A percentile compares a stretch with the other conserved stretches of the same genome.
phyloP scores from a whole-genome alignment of 2,329 filamentous ascomycete genomes.

The Fusarium sp. region DNA sequence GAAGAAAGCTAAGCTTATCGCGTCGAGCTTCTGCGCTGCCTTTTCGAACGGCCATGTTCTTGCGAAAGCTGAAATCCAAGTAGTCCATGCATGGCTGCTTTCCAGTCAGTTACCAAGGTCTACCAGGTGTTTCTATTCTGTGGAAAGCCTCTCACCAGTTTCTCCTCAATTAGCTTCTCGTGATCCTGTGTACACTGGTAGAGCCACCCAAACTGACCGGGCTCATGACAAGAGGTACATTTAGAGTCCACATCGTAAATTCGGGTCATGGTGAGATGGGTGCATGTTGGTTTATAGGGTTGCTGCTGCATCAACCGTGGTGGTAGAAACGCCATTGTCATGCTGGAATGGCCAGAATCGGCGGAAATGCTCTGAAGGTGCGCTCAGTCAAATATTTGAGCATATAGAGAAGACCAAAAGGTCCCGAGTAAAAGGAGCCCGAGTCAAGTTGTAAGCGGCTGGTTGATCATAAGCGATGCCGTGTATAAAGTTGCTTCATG shows the following conservation, averaged over 20 bases:
- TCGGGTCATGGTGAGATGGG: constrained; percentile 73
- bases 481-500: constrained; percentile 15
- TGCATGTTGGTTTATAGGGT: constrained; percentile 59
- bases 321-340: constrained; percentile 25
- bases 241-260: constrained; percentile 61
- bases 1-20: constrained; percentile 55
- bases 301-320: constrained; percentile 12
- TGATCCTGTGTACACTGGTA: constrained; percentile 76
- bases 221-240: constrained; percentile 67
- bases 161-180: constrained; percentile 51
- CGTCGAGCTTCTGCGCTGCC: constrained; percentile 52
- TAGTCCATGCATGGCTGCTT: constrained; percentile 46
- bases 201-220: constrained; percentile 72
- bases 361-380: not conserved
- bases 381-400: not conserved
- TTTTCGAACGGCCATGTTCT: constrained; percentile 47
- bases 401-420: not conserved
- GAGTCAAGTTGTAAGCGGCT: not conserved
- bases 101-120: not conserved
- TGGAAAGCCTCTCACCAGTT: constrained; percentile 36
- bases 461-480: constrained; percentile 12
- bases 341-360: not conserved
- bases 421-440: not conserved
- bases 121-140: not conserved
- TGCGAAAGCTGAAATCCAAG: constrained; percentile 45